Evolutionary conservation across 1,284 basidiomycete genomes (phyloP), one percentile per base, ranked within the genome.

Genomic region (Sutorius eximius): DNA sequence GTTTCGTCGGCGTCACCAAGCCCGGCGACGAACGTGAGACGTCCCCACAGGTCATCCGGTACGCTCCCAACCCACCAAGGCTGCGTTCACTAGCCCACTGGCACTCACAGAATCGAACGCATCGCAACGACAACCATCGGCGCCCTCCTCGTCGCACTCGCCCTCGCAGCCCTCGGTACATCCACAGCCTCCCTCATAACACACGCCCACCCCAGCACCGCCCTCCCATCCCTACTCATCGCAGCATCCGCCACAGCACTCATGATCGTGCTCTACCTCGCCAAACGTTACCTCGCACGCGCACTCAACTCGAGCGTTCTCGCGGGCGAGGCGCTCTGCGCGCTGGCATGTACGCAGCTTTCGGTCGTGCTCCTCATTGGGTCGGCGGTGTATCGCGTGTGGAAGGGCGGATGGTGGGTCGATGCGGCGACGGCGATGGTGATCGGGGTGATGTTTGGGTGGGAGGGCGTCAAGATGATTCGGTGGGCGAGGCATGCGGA

Each of bases 351-450:
- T 41, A 55, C 58, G 5, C 62, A 75, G 37, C 73, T 74, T 41
- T 74, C 72, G 9, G 24, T 63, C 22, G 71, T 73, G 8, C 45
- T 74, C 10, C 67, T 75, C 49, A 15, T 72, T 5, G 72, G 74
- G 3, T 70, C 73, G 3, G 47, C 70, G 22, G 56, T 75, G 16
- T 78, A 65, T 49, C 62, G 69, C 15, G 56, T 72, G 2, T 76
- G 77, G 76, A 53, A 59, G 0, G 73, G 73, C 11, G 77, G 77
- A 0, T 79, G 78, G 78, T 79, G 78, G 77, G 66, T 79, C 3
- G 78, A 79, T 53, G 61, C 71, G 6, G 71, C 71, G 11, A 77
- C 78, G 3, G 68, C 75, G 1, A 67, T 79, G 22, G 50, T 73
- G 8, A 66, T 80, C 13, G 73, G 70, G 11, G 2, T 75, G 5